Evolutionary conservation across 768 basidiomycete species (phyloP), one percentile per base, ranked within the genome.

Genomic region (Phallus indusiatus): DNA sequence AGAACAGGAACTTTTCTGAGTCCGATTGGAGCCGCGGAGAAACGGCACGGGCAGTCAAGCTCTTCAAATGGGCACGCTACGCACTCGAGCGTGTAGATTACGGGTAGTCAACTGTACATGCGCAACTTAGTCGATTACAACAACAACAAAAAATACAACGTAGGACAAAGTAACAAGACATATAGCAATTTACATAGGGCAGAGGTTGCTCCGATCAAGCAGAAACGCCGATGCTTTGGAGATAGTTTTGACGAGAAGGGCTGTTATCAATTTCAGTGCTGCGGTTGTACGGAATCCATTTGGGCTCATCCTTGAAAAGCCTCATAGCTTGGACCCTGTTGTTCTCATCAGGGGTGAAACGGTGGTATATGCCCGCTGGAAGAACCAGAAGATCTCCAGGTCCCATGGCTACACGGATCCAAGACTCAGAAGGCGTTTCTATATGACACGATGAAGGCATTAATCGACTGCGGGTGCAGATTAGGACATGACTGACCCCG

Each of bases 221-320:
- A 66, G 21, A 59, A 24, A 63, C 61, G 5, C 51, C 60, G 54
- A 86, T 71, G 51, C 64, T 74, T 64, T 76, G 72, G 59, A 90
- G 68, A 65, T 93, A 92, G 10, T 78, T 74, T 9, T 81, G 22
- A 17, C 91, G 76, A 71, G 78, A 78, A 5, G 76, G 74, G 67
- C 90, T 91, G 20, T 53, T 64, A 46, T 93, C 91, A 0, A 87
- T 87, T 20, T 75, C 75, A 0, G 65, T 58, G 49, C 77, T 74
- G 18, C 91, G 81, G 66, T 87, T 84, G 69, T 90, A 73, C 0
- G 92, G 88, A 0, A 81, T 75, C 93, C 94, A 96, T 69, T 91
- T 94, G 14, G 91, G 92, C 65, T 92, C 90, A 60, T 94, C 91
- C 81, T 93, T 82, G 82, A 94, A 96, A 55, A 96, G 75, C 8